These are phyloP conservation scores for Starmerella sp. DNA, from an alignment of 805 yeast species.

Conservation along the genomic window DNA sequence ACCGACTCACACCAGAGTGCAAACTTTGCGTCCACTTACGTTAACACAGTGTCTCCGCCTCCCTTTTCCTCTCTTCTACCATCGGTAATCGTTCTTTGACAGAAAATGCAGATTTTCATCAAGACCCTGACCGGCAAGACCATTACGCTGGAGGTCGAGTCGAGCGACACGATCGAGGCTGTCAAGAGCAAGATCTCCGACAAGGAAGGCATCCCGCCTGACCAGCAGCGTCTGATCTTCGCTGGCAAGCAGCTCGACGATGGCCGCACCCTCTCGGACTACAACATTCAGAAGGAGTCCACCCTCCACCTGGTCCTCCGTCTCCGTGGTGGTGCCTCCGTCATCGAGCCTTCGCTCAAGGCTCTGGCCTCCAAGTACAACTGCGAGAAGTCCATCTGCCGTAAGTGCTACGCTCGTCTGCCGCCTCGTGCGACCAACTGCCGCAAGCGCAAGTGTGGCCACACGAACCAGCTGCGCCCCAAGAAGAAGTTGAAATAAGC, in stretches of 20 bases:
- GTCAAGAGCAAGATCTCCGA: conserved; percentile 98
- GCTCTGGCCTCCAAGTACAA: conserved; percentile 98
- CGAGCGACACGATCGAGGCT: conserved; percentile 96
- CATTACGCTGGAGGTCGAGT: conserved; percentile 97
- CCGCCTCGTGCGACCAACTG: conserved; percentile 99
- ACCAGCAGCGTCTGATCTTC: conserved; percentile 98
- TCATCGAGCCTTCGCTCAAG: conserved; percentile 98
- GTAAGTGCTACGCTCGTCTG: conserved; percentile 99
- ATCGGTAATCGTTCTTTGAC: conserved; percentile 6
- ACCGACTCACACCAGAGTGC: conserved; percentile 2
- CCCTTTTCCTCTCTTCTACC: conserved; percentile 4
- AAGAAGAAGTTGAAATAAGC: conserved; percentile 96
- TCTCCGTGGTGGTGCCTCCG: conserved; percentile 82
- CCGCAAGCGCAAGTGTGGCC: conserved; percentile 99
- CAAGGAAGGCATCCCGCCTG: conserved; percentile 99
- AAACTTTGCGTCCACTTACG: conserved; percentile 3
- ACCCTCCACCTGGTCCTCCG: conserved; percentile 91
- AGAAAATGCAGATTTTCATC: conserved; percentile 67
- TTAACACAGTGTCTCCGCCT: not conserved
- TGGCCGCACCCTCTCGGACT: conserved; percentile 97
- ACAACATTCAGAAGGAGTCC: conserved; percentile 99
- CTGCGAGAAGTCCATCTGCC: conserved; percentile 99
- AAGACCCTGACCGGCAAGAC: conserved; percentile 99
- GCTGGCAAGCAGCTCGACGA: conserved; percentile 99
- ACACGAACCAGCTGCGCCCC: conserved; percentile 99